Evolutionary conservation across 306 rosid genomes (phyloP), one percentile per base, ranked within the genome.

Genomic region (Cicer cuneatum): DNA sequence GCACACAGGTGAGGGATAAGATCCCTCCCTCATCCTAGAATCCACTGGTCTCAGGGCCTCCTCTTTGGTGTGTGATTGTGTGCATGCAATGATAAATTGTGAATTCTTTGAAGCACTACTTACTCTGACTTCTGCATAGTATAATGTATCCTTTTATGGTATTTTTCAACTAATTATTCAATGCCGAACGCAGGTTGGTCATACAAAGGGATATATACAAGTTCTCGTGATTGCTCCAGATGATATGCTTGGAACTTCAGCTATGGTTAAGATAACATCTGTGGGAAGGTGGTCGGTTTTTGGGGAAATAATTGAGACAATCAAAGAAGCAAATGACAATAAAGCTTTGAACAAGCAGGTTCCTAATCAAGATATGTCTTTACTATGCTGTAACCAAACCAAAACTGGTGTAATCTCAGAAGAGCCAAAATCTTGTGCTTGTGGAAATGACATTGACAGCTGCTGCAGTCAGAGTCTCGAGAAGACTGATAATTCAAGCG

Each of bases 251-350:
- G 99, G 99, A 77, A 85, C 92, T 76, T 90, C 96, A 82, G 95
- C 95, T 66, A 78, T 84, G 76, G 93, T 79, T 78, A 90, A 83
- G 86, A 86, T 94, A 83, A 90, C 96, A 72, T 82, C 93, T 5
- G 86, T 86, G 5, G 96, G 96, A 84, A 94, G 99, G 80, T 92
- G 99, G 99, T 94, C 99, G 2, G 97, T 92, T 75, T 92, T 94
- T 39, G 99, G 96, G 24, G 87, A 92, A 81, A 93, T 94, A 57
- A 85, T 92, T 5, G 90, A 94, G 83, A 87, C 81, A 40, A 11
- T 94, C 80, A 43, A 73, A 69, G 80, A 29, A 10, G 65, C 15
- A 42, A 83, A 67, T 47, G 78, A 66, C 65, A 76, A 62, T 42
- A 62, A 77, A 54, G 74, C 81, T 78, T 54, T 77, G 48, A 78